Evolutionary conservation across 768 basidiomycete species (phyloP).

Genomic region (Boletus huronensis): DNA sequence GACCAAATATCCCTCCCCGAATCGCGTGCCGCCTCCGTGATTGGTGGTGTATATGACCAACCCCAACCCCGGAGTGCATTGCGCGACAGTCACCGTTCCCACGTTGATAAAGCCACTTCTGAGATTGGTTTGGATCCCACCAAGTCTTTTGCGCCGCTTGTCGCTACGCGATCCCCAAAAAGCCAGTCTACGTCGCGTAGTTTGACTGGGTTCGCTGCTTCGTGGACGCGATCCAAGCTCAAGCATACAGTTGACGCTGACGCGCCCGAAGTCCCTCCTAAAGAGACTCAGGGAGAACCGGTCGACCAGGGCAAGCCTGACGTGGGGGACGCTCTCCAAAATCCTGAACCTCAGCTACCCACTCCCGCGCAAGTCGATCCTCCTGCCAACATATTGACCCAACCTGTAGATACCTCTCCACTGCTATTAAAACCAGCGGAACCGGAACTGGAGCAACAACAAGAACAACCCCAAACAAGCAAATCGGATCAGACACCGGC

Average conservation of each 20-base stretch:
- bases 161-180: conserved; percentile 1
- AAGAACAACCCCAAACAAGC: not conserved
- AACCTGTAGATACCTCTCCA: conserved; percentile 4
- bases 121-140: conserved; percentile 23
- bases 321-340: not conserved
- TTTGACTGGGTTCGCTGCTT: not conserved
- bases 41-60: conserved; percentile 26
- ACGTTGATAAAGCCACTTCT: conserved; percentile 16
- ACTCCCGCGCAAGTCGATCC: conserved; percentile 29
- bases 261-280: conserved; percentile 2
- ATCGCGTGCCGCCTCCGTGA: conserved; percentile 31
- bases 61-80: conserved; percentile 15
- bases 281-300: not conserved
- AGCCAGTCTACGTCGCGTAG: conserved; percentile 4
- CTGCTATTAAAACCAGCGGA: conserved; percentile 1
- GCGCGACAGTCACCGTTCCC: conserved; percentile 12
- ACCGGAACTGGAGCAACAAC: not conserved
- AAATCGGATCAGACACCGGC: not conserved
- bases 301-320: conserved; percentile 5
- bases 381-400: conserved; percentile 12
- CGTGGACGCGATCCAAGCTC: conserved; percentile 5
- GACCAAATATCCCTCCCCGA: conserved; percentile 24
- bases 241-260: not conserved
- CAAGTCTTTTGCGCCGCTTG: conserved; percentile 3
- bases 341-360: conserved; percentile 6